phyloP scores from a whole-genome alignment of 2,329 filamentous ascomycete genomes.

The Talaromyces sp. region DNA sequence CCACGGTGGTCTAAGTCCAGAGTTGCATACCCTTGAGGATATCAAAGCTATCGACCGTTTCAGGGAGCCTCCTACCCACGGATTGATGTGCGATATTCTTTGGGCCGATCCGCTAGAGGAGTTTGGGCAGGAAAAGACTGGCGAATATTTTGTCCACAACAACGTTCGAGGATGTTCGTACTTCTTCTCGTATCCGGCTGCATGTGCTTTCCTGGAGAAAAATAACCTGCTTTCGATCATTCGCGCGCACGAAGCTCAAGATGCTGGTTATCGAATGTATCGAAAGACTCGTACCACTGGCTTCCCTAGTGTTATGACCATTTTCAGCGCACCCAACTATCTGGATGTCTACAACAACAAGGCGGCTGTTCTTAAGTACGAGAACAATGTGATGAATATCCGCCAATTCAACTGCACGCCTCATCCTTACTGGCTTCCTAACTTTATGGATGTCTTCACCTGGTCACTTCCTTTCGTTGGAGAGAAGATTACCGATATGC shows the following conservation, averaged over 20 bases:
- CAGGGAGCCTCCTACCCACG: constrained; percentile 93
- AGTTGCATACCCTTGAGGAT: constrained; percentile 93
- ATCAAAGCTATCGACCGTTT: constrained; percentile 94
- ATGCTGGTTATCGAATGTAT: constrained; percentile 98
- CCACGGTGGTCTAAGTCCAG: constrained; percentile 91
- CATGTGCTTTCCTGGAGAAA: constrained; percentile 96
- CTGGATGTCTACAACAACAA: constrained; percentile 99
- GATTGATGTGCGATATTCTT: constrained; percentile 97
- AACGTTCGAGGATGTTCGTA: constrained; percentile 98
- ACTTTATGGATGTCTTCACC: constrained; percentile 99
- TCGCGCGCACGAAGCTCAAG: constrained; percentile 95
- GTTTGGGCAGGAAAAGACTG: constrained; percentile 97
- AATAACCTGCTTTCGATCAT: constrained; percentile 98
- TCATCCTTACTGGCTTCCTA: constrained; percentile 98
- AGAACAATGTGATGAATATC: constrained; percentile 99
- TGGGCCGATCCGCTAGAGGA: constrained; percentile 98
- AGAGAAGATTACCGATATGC: constrained; percentile 99
- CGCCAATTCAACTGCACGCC: constrained; percentile 99
- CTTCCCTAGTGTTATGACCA: constrained; percentile 99
- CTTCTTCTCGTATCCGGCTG: constrained; percentile 97
- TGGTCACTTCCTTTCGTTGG: constrained; percentile 98
- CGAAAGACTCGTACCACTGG: constrained; percentile 96
- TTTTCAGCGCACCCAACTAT: constrained; percentile 98
- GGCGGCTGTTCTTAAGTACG: constrained; percentile 96
- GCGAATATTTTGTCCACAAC: constrained; percentile 96